phyloP scores from a whole-genome alignment of 371 early-diverging fungal genomes.

The Mortierella sp. region DNA sequence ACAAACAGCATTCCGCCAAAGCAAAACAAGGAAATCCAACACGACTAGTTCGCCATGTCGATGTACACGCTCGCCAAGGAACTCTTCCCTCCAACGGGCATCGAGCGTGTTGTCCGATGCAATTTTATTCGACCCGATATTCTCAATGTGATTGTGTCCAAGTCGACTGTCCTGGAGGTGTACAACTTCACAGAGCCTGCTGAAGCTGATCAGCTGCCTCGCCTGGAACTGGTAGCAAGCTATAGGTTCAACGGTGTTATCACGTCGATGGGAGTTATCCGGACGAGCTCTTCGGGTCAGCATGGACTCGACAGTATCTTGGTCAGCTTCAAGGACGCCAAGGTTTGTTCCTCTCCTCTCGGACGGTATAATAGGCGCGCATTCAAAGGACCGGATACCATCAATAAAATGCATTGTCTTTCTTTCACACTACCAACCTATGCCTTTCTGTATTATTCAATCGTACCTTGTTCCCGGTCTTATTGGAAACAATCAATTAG shows the following conservation, averaged over 20 bases:
- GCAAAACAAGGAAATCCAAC: slow-evolving; percentile 9
- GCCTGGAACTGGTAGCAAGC: slow-evolving; percentile 81
- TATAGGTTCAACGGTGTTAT: slow-evolving; percentile 87
- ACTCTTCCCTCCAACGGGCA: slow-evolving; percentile 83
- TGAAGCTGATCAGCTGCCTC: slow-evolving; percentile 68
- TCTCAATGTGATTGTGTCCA: slow-evolving; percentile 84
- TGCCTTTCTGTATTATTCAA: not conserved
- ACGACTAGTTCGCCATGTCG: slow-evolving; percentile 45
- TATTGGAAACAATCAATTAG: slow-evolving; percentile 57
- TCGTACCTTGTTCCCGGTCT: slow-evolving; percentile 4
- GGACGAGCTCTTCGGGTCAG: slow-evolving; percentile 75
- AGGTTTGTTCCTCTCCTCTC: slow-evolving; percentile 68
- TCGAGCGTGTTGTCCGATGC: slow-evolving; percentile 82
- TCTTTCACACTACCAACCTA: slow-evolving; percentile 9
- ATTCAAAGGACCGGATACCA: not conserved
- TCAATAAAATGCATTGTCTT: slow-evolving; percentile 44
- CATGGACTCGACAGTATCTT: slow-evolving; percentile 88
- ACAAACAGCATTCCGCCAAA: not conserved
- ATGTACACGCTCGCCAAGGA: slow-evolving; percentile 86
- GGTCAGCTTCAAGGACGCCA: slow-evolving; percentile 93
- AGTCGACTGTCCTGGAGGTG: slow-evolving; percentile 83
- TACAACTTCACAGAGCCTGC: slow-evolving; percentile 82
- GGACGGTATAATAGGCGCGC: slow-evolving; percentile 9
- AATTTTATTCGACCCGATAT: slow-evolving; percentile 81
- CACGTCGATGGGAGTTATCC: slow-evolving; percentile 84